Base-by-base conservation (phyloP, 371 early-diverging fungal species). In the Apophysomyces variabilis region DNA sequence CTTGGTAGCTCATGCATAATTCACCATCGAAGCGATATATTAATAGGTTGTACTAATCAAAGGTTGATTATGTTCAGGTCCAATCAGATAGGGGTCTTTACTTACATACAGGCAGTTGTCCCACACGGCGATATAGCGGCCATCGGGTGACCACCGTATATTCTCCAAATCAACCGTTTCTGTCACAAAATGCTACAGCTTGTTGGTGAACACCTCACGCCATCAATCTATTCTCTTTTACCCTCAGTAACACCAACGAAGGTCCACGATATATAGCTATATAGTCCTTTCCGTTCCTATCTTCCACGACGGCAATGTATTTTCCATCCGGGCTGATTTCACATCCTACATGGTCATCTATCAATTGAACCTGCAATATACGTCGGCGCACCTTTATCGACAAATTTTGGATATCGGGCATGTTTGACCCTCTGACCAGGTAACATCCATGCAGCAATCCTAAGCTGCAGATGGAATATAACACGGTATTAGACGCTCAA, bases 71-170 rank as follows among this genome's bases (percentile, higher is more conserved):
- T 45, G 3, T 11, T 3, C 1, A 2, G 14, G 11, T 26, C 21
- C 35, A 26, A 3, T 3, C 32, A 26, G 32, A 3, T 1, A 11
- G 32, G 5, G 5, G 21, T 50, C 5, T 38, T 35, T 57, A 69
- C 74, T 73, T 74, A 86, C 85, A 64, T 82, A 74, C 39, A 84
- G 50, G 35, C 75, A 76, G 44, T 74, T 76, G 54, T 95, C 94
- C 91, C 91, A 93, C 5, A 84, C 89, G 1, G 83, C 90, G 39
- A 96, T 76, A 60, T 75, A 92, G 58, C 83, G 78, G 35, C 95
- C 93, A 68, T 95, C 88, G 5, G 95, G 95, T 6, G 95, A 95
- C 95, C 95, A 95, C 47, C 76, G 72, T 6, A 95, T 60, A 58
- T 91, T 86, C 9, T 82, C 84, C 38, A 89, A 56, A 71, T 96